phyloP scores from a whole-genome alignment of 1,139 yeast genomes.

The Spathaspora sp. region DNA sequence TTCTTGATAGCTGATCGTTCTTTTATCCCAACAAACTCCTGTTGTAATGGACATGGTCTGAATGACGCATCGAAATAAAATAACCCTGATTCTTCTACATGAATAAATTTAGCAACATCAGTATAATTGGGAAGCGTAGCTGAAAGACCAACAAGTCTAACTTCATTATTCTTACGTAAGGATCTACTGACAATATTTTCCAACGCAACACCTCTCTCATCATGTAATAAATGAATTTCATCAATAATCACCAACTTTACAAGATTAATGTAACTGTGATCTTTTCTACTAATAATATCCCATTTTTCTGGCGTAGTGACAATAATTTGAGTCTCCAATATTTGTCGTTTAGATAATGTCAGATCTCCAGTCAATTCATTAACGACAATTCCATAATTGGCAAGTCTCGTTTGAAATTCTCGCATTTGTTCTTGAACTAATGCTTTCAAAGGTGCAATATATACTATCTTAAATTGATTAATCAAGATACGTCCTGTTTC shows the following conservation, averaged over 20 bases:
- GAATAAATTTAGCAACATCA: slow-evolving; percentile 82
- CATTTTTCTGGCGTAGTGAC: slow-evolving; percentile 97
- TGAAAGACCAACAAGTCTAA: slow-evolving; percentile 81
- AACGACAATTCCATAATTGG: slow-evolving; percentile 68
- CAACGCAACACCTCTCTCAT: slow-evolving; percentile 91
- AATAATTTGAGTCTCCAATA: slow-evolving; percentile 74
- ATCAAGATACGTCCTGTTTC: slow-evolving; percentile 48
- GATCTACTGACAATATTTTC: slow-evolving; percentile 86
- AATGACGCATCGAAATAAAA: slow-evolving; percentile 81
- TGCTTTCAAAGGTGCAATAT: slow-evolving; percentile 93
- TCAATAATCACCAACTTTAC: slow-evolving; percentile 83
- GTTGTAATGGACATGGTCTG: slow-evolving; percentile 92
- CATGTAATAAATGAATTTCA: slow-evolving; percentile 91
- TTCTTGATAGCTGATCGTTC: slow-evolving; percentile 82
- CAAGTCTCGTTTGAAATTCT: slow-evolving; percentile 73
- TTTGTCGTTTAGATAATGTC: slow-evolving; percentile 73
- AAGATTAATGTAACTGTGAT: slow-evolving; percentile 53
- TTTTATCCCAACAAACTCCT: slow-evolving; percentile 83
- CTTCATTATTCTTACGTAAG: slow-evolving; percentile 45
- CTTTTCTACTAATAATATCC: slow-evolving; percentile 91
- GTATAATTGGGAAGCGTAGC: slow-evolving; percentile 91
- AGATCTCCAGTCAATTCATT: slow-evolving; percentile 93
- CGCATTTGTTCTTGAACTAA: slow-evolving; percentile 93
- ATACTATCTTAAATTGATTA: slow-evolving; percentile 72
- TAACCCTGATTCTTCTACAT: slow-evolving; percentile 63